phyloP scores from a whole-genome alignment of 148 eudicot species.

The Rhododendron griersonianum region DNA sequence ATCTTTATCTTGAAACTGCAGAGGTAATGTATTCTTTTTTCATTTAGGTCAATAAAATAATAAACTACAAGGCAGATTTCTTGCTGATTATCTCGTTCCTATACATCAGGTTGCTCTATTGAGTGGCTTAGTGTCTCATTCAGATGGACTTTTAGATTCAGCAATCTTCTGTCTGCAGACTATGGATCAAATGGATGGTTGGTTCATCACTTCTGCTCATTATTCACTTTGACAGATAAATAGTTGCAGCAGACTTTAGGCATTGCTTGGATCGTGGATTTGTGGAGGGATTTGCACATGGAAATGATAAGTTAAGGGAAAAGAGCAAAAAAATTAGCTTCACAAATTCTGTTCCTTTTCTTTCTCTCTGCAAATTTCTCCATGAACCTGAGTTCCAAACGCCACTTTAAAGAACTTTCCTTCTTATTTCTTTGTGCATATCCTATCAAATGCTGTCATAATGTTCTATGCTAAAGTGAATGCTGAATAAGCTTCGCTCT shows the following conservation, averaged over 20 bases:
- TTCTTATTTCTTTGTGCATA: background rate
- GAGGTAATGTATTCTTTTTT: slow-evolving; percentile 43
- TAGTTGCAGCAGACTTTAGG: background rate
- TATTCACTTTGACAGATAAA: background rate
- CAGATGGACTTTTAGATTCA: slow-evolving; percentile 64
- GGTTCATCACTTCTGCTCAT: slow-evolving; percentile 14
- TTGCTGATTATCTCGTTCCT: slow-evolving; percentile 10
- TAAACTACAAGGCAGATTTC: background rate
- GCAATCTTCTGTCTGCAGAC: slow-evolving; percentile 47
- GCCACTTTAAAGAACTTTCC: background rate
- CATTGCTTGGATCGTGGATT: background rate
- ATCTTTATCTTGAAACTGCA: slow-evolving; percentile 67
- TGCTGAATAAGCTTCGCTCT: slow-evolving; percentile 17
- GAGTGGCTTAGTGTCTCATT: slow-evolving; percentile 61
- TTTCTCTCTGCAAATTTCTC: background rate
- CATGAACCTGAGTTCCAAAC: background rate
- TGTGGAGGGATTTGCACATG: background rate
- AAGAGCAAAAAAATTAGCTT: background rate
- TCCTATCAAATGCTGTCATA: background rate
- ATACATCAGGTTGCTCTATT: slow-evolving; percentile 51
- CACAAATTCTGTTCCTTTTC: background rate
- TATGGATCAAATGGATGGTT: slow-evolving; percentile 40
- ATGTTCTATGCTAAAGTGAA: slow-evolving; percentile 6
- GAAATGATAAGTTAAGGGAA: background rate
- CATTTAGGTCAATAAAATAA: background rate